phyloP scores from a whole-genome alignment of 2,329 filamentous ascomycete genomes.

The Penicillium psychrosexuale region DNA sequence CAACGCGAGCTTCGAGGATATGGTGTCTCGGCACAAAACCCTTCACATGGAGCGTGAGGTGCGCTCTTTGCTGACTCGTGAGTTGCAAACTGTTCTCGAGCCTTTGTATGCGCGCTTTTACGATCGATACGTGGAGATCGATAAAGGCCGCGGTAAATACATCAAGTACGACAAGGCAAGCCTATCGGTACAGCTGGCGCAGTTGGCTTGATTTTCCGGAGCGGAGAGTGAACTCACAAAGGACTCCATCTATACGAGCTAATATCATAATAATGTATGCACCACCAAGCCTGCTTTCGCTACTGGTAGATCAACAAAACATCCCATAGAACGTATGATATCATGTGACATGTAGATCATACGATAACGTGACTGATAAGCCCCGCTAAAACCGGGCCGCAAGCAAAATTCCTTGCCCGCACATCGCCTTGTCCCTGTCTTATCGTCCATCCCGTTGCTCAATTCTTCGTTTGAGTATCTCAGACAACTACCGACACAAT shows the following conservation, averaged over 20 bases:
- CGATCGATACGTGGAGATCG: conserved; percentile 95
- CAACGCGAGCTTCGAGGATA: conserved; percentile 85
- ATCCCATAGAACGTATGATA: background rate
- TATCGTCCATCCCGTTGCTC: conserved; percentile 16
- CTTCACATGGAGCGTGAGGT: conserved; percentile 92
- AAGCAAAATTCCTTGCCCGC: conserved; percentile 34
- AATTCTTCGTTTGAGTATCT: conserved; percentile 24
- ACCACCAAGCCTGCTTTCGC: background rate
- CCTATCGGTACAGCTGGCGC: conserved; percentile 62
- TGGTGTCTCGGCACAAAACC: conserved; percentile 75
- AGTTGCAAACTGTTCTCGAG: conserved; percentile 88
- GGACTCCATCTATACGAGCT: background rate
- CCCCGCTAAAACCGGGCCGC: conserved; percentile 28
- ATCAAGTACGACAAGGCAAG: conserved; percentile 92
- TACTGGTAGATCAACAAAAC: background rate
- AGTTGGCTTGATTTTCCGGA: conserved; percentile 15
- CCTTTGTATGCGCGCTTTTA: conserved; percentile 93
- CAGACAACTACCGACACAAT: conserved; percentile 27
- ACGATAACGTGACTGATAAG: conserved; percentile 41
- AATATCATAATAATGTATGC: conserved; percentile 9
- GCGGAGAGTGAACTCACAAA: background rate
- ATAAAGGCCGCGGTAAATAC: conserved; percentile 97
- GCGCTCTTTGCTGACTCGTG: conserved; percentile 70
- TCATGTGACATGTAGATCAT: conserved; percentile 15
- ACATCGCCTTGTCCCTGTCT: conserved; percentile 16